Evolutionary conservation across 805 yeast genomes (phyloP).

Genomic region (Yamadazyma sp.): DNA sequence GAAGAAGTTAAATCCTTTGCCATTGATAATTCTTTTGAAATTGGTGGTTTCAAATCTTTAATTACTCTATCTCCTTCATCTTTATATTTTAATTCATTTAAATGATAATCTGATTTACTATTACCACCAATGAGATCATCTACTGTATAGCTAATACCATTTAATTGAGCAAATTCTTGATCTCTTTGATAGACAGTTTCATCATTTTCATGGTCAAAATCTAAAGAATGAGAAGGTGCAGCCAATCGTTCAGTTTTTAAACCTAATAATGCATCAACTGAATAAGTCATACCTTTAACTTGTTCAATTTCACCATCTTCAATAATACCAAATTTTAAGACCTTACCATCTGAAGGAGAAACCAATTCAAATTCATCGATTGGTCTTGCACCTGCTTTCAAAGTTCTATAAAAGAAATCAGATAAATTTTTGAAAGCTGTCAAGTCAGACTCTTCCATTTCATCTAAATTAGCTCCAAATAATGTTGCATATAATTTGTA

Average conservation of each 20-base stretch:
- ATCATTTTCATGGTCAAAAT: slow-evolving; percentile 42
- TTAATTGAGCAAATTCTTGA: slow-evolving; percentile 71
- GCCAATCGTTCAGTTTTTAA: slow-evolving; percentile 46
- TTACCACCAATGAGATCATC: slow-evolving; percentile 64
- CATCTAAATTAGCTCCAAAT: slow-evolving; percentile 88
- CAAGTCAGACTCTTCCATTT: slow-evolving; percentile 81
- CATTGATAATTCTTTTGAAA: slow-evolving; percentile 35
- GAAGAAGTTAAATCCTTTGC: slow-evolving; percentile 40
- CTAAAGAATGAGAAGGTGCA: slow-evolving; percentile 51
- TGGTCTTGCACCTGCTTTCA: slow-evolving; percentile 78
- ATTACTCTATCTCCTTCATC: slow-evolving; percentile 68
- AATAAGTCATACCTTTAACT: slow-evolving; percentile 93
- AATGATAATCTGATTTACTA: slow-evolving; percentile 33
- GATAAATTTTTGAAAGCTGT: slow-evolving; percentile 73
- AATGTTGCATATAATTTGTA: slow-evolving; percentile 70
- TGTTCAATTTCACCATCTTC: slow-evolving; percentile 89
- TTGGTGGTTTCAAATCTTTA: slow-evolving; percentile 26
- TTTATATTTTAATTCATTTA: slow-evolving; percentile 47
- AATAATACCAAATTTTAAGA: slow-evolving; percentile 78
- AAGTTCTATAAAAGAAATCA: slow-evolving; percentile 85
- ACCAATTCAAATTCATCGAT: slow-evolving; percentile 63
- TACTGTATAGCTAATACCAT: slow-evolving; percentile 68
- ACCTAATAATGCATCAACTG: slow-evolving; percentile 85
- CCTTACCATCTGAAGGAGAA: slow-evolving; percentile 92
- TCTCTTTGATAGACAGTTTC: slow-evolving; percentile 49